Evolutionary conservation across 345 rosid genomes (phyloP), one percentile per base, ranked within the genome.

Genomic region (Salix brachista): DNA sequence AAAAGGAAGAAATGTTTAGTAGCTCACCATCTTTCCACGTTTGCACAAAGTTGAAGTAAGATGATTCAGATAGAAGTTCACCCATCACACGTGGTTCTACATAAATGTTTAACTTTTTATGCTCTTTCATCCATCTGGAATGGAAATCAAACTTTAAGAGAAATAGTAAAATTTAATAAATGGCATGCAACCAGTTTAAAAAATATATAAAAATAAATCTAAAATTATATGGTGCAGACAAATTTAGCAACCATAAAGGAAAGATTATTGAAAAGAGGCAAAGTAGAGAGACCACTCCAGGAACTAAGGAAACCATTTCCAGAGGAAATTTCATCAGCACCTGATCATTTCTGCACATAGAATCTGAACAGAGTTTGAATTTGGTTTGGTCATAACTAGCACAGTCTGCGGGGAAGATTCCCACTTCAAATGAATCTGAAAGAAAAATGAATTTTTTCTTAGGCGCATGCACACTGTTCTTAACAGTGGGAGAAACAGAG

Each of bases 371-470:
- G 97, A 87, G 77, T 69, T 81, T 80, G 98, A 92, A 79, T 96
- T 94, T 56, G 99, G 99, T 86, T 96, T 96, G 36, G 91, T 89
- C 84, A 96, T 71, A 75, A 96, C 89, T 75, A 96, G 91, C 85
- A 96, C 92, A 66, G 95, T 94, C 79, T 91, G 96, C 9, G 99
- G 98, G 58, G 79, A 82, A 69, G 93, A 86, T 86, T 94, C 99
- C 99, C 98, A 96, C 84, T 86, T 88, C 89, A 94, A 79, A 80
- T 97, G 83, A 88, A 96, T 96, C 99, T 96, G 97, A 82, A 77
- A 88, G 42, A 64, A 81, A 41, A 85, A 78, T 32, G 65, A 65
- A 64, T 32, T 65, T 23, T 80, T 58, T 44, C 44, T 86, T 26
- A 86, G 84, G 56, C 19, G 2, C 14, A 28, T 60, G 37, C 21